Evolutionary conservation across 83 land plant species (phyloP).

Genomic region (Isoetes engelmannii): DNA sequence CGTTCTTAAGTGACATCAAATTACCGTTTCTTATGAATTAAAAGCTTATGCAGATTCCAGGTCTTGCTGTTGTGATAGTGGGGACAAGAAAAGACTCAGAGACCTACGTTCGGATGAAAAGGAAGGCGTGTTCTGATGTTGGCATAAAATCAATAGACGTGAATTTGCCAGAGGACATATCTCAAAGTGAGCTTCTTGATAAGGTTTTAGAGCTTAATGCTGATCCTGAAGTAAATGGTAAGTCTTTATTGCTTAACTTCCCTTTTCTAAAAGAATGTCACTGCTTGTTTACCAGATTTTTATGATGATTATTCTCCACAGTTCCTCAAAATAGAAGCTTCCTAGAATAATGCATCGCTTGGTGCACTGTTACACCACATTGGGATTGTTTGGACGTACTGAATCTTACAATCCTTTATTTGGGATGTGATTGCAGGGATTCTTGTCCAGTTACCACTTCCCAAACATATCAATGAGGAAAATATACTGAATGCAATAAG

Average conservation of each 20-base stretch:
- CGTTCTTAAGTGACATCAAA: constrained; percentile 9
- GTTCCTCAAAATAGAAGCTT: no score
- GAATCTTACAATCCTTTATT: no score
- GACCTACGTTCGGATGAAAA: constrained; percentile 76
- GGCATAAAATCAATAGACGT: constrained; percentile 66
- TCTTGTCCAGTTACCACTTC: constrained; percentile 80
- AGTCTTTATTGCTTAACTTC: no score
- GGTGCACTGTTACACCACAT: no score
- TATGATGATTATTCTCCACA: no score
- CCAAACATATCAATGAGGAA: constrained; percentile 80
- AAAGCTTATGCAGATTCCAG: constrained; percentile 56
- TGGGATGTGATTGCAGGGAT: no score
- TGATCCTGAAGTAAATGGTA: constrained; percentile 74
- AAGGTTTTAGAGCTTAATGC: constrained; percentile 62
- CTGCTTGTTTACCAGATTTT: no score
- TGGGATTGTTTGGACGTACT: no score
- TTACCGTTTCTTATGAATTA: not conserved
- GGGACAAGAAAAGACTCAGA: constrained; percentile 81
- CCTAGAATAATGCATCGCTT: no score
- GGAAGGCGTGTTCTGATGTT: constrained; percentile 83
- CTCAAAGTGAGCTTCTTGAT: constrained; percentile 51
- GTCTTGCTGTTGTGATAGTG: constrained; percentile 85
- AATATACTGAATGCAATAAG: constrained; percentile 58
- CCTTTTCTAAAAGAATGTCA: not conserved
- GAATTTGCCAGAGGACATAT: constrained; percentile 56